Base-by-base conservation (phyloP, 2,329 filamentous ascomycete genomes). In the Pseudocercospora eumusae region DNA sequence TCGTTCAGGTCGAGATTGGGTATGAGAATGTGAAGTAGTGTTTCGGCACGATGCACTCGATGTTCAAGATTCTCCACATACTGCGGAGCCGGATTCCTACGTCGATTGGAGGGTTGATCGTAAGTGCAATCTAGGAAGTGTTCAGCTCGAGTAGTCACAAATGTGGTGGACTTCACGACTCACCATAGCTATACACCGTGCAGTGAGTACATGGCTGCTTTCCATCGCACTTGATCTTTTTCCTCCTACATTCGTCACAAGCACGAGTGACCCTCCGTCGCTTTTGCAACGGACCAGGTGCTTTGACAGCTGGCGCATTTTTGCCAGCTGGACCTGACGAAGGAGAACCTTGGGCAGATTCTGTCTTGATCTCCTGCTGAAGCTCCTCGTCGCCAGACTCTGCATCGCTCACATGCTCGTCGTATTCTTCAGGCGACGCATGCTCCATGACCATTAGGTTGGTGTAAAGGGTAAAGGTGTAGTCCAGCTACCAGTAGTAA, bases 131-230 rank as follows among this genome's bases (percentile, higher is more conserved):
- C 92, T 96, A 67, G 18, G 23, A n/a, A 49, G 56, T 55, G 62
- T 53, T 44, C 52, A 54, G 52, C 52, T 21, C 13, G 36, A 25
- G 18, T 10, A 21, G 9, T 23, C 20, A 49, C 44, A 47, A 36
- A 36, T 4, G n/a, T n/a, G n/a, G 33, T 11, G n/a, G 23, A 36
- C 7, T 20, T 23, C 28, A 49, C 45, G 70, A 63, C 83, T 74
- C 83, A 97, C 95, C 93, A 81, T 99, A 99, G 75, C 92, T 97
- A 77, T 99, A 99, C 55, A 98, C 92, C 10, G 93, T 96, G 76
- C 95, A 99, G 77, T 98, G 95, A 0, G 93, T 97, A 69, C 82
- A 84, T 7, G 82, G 81, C 71, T 83, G 80, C 70, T 80, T 82
- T 63, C 81, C 81, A 66, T 83, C 81, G 70, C 82, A 84, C 69